Conservation (phyloP, 306 rosid genomes). For the Ormosia emarginata region DNA sequence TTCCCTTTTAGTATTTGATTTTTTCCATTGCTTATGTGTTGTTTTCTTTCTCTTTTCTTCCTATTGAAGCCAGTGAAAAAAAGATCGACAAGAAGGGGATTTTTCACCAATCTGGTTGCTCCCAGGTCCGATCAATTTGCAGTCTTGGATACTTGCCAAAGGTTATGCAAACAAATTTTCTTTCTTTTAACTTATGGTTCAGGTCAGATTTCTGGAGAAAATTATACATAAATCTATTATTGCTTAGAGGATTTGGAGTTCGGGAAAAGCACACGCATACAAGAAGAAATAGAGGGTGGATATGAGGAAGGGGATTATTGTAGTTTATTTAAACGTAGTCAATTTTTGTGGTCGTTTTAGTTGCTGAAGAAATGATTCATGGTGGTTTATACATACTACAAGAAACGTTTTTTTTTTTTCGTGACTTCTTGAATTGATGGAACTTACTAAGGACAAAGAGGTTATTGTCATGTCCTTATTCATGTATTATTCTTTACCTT, state of each 20-base stretch:
- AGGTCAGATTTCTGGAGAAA: constrained; percentile 19
- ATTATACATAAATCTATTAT: constrained; percentile 17
- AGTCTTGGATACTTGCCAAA: constrained; percentile 30
- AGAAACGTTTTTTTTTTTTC: neutral
- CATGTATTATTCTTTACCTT: constrained; percentile 38
- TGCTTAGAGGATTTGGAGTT: constrained; percentile 19
- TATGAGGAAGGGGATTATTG: neutral
- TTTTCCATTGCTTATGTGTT: constrained; percentile 35
- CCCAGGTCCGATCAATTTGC: constrained; percentile 37
- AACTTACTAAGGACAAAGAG: constrained; percentile 22
- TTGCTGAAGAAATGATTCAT: constrained; percentile 18
- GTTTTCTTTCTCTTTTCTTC: constrained; percentile 24
- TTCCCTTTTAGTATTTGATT: constrained; percentile 10
- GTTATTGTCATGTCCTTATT: constrained; percentile 26
- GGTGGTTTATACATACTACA: constrained; percentile 13
- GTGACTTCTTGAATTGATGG: constrained; percentile 18
- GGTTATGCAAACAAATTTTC: constrained; percentile 25
- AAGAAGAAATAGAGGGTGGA: constrained; percentile 17
- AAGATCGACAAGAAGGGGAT: constrained; percentile 37
- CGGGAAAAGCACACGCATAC: constrained; percentile 9
- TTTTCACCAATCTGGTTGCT: constrained; percentile 38
- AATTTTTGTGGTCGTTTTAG: constrained; percentile 12
- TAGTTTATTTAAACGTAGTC: constrained; percentile 23
- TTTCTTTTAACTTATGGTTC: constrained; percentile 15
- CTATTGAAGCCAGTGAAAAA: constrained; percentile 47